Conservation (phyloP, 2,329 filamentous ascomycete species). For the Apiospora arundinis region DNA sequence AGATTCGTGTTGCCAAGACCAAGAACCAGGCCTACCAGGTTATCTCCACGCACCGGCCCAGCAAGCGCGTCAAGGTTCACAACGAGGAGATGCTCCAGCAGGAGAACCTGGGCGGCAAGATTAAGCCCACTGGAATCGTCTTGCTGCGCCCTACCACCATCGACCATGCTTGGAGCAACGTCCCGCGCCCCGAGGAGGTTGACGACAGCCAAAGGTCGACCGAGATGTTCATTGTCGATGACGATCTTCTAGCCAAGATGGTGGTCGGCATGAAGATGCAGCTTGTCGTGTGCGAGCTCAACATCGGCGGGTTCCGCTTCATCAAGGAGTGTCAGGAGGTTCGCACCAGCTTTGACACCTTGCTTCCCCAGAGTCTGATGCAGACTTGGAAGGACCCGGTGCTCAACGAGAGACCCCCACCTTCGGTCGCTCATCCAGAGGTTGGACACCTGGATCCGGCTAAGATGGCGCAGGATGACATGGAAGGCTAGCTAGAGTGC, state of each 20-base stretch:
- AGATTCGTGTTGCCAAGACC: slow-evolving; percentile 50
- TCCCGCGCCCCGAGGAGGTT: slow-evolving; percentile 41
- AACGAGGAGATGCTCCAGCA: slow-evolving; percentile 30
- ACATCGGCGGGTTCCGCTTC: slow-evolving; percentile 63
- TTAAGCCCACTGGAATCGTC: slow-evolving; percentile 53
- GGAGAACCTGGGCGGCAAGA: slow-evolving; percentile 30
- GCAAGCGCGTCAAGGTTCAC: slow-evolving; percentile 27
- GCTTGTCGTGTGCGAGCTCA: slow-evolving; percentile 60
- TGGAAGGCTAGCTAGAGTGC: not conserved
- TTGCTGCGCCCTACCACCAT: slow-evolving; percentile 52
- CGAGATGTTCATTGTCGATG: slow-evolving; percentile 71
- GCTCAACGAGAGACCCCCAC: slow-evolving; percentile 50
- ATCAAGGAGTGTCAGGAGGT: slow-evolving; percentile 64
- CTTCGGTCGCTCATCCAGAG: slow-evolving; percentile 42
- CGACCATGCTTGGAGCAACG: slow-evolving; percentile 54
- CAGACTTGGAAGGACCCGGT: slow-evolving; percentile 65
- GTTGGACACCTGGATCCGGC: not conserved
- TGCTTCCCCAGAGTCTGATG: slow-evolving; percentile 75
- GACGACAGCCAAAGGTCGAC: slow-evolving; percentile 31
- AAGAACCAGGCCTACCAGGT: slow-evolving; percentile 31
- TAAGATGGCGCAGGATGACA: not conserved
- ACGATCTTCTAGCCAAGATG: slow-evolving; percentile 57
- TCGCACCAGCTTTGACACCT: slow-evolving; percentile 67
- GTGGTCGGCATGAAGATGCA: slow-evolving; percentile 70
- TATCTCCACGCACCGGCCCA: slow-evolving; percentile 27